phyloP scores from a whole-genome alignment of 768 basidiomycete species.

The Galerina marginata region DNA sequence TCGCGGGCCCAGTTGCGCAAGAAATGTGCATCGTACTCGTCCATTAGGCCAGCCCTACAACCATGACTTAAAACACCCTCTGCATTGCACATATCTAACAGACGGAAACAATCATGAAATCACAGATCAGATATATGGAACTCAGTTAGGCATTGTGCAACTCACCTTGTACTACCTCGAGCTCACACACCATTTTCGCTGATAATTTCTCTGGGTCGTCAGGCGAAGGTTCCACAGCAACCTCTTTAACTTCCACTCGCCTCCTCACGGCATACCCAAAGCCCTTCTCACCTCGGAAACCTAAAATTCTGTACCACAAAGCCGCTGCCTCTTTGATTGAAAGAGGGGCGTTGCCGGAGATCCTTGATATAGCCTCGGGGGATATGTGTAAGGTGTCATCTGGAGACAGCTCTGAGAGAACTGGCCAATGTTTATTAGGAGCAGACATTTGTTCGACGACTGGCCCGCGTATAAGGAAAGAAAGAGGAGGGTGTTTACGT shows the following conservation, averaged over 20 bases:
- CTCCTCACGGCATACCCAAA: conserved; percentile 13
- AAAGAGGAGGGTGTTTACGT: not conserved
- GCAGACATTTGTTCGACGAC: not conserved
- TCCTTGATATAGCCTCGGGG: not conserved
- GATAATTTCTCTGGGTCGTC: conserved; percentile 18
- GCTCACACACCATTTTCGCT: conserved; percentile 23
- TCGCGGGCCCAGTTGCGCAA: not conserved
- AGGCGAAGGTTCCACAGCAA: conserved; percentile 18
- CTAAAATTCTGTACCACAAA: conserved; percentile 23
- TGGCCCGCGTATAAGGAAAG: not conserved
- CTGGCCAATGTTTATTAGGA: not conserved
- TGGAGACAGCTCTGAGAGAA: not conserved
- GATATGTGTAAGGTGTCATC: not conserved
- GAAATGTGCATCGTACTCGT: conserved; percentile 19
- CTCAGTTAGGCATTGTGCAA: not conserved
- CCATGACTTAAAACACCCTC: conserved; percentile 20
- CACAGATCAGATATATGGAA: no score
- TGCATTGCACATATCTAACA: conserved; percentile 26
- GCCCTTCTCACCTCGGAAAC: not conserved
- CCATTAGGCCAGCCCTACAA: conserved; percentile 21
- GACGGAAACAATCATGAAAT: no score
- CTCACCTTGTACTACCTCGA: conserved; percentile 24
- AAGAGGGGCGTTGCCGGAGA: conserved; percentile 18
- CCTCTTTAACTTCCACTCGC: conserved; percentile 17
- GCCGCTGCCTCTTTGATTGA: conserved; percentile 17